Conservation (phyloP, 306 rosid genomes). For the Citrullus mucosospermus region DNA sequence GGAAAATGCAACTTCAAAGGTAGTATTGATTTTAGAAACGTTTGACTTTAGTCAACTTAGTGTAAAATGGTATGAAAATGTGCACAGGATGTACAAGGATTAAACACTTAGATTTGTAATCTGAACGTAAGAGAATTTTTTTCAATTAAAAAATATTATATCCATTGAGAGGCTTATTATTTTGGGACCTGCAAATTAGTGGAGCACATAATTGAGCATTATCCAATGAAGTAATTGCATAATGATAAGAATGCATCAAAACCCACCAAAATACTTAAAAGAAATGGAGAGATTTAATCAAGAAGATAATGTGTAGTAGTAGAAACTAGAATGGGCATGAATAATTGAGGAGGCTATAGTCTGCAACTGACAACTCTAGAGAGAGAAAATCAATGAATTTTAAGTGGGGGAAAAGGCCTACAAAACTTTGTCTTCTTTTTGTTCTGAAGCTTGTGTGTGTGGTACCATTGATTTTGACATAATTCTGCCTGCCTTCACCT, state of each 20-base stretch:
- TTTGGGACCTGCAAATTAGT: background rate
- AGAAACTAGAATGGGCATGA: background rate
- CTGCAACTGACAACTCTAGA: background rate
- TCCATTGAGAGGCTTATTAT: background rate
- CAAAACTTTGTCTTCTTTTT: background rate
- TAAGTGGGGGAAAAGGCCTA: background rate
- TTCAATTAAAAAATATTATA: background rate
- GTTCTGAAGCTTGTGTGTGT: background rate
- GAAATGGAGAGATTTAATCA: background rate
- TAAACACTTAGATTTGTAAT: background rate
- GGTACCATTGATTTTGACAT: conserved; percentile 7
- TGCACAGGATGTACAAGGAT: background rate
- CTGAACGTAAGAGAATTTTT: no score
- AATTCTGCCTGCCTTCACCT: conserved; percentile 7
- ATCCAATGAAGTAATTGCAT: background rate
- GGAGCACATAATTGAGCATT: background rate
- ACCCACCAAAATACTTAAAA: background rate
- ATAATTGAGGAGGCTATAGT: background rate
- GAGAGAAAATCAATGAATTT: background rate
- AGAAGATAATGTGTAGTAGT: background rate
- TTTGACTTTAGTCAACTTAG: background rate
- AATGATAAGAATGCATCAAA: background rate
- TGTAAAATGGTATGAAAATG: background rate
- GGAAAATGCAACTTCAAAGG: background rate
- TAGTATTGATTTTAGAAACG: background rate